Conservation (phyloP, 176 grass and related monocot species). For the Zoysia pacifica region DNA sequence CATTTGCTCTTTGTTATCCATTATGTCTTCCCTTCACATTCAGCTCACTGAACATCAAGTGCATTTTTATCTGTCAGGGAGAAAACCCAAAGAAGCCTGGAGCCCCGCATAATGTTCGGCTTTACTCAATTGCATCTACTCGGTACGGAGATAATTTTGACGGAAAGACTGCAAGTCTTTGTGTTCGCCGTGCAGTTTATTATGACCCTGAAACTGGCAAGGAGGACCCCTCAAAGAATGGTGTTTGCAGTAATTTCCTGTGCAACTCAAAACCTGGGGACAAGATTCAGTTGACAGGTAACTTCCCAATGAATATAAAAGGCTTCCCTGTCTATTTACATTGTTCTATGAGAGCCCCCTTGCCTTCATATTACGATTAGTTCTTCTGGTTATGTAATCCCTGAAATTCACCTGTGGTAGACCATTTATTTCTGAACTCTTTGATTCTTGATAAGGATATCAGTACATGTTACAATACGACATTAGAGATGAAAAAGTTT, state of each 20-base stretch:
- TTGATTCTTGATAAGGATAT: background rate
- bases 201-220: slow-evolving; percentile 91
- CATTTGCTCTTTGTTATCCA: background rate
- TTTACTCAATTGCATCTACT: slow-evolving; percentile 93
- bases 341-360: background rate
- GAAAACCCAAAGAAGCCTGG: slow-evolving; percentile 97
- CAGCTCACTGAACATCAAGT: background rate
- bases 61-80: slow-evolving; percentile 52
- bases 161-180: slow-evolving; percentile 75
- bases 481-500: background rate
- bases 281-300: slow-evolving; percentile 87
- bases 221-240: slow-evolving; percentile 83
- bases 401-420: background rate
- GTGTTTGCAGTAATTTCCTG: slow-evolving; percentile 96
- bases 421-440: slow-evolving; percentile 15
- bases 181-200: slow-evolving; percentile 79
- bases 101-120: slow-evolving; percentile 77
- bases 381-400: background rate
- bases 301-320: slow-evolving; percentile 14
- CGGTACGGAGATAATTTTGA: slow-evolving; percentile 90
- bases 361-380: background rate
- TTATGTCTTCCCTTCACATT: background rate
- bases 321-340: background rate
- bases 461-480: background rate
- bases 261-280: slow-evolving; percentile 94